phyloP scores from a whole-genome alignment of 108 stramenopile species.

The Nitzschia sp. region DNA sequence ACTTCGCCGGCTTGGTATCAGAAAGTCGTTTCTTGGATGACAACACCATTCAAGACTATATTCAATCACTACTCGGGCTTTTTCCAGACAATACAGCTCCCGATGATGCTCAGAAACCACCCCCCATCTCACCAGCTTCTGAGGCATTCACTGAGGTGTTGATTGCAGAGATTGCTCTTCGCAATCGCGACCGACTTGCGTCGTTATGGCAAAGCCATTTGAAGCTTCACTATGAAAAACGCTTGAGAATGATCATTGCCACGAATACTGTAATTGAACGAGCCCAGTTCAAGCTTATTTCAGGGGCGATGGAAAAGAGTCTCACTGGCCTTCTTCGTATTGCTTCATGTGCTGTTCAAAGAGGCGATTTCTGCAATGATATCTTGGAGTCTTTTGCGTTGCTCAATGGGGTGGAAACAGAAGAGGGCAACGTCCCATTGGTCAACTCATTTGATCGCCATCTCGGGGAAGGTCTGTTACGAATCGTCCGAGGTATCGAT shows the following conservation, averaged over 20 bases:
- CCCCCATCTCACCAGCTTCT: constrained; percentile 75
- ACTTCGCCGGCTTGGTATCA: constrained; percentile 64
- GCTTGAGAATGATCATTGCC: constrained; percentile 36
- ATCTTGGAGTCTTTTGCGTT: constrained; percentile 48
- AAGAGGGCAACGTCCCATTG: constrained; percentile 21
- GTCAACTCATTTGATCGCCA: constrained; percentile 61
- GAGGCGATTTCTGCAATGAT: constrained; percentile 63
- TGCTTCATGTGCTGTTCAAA: constrained; percentile 49
- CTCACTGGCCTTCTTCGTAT: constrained; percentile 73
- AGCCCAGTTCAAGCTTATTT: constrained; percentile 27
- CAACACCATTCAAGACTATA: constrained; percentile 42
- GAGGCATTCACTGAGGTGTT: constrained; percentile 84
- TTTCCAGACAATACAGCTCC: constrained; percentile 24
- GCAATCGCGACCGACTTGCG: constrained; percentile 72
- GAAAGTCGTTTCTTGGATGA: constrained; percentile 76
- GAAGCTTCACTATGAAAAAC: constrained; percentile 53
- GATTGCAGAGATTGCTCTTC: constrained; percentile 76
- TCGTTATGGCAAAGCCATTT: constrained; percentile 66
- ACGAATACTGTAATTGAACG: constrained; percentile 17
- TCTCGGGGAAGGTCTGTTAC: constrained; percentile 75
- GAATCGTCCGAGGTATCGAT: constrained; percentile 70
- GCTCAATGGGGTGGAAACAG: constrained; percentile 42
- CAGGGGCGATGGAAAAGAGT: constrained; percentile 75
- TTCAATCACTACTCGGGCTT: constrained; percentile 64
- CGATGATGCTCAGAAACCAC: not conserved